Evolutionary conservation across 768 basidiomycete genomes (phyloP).

Genomic region (Pleurotus ostreatus): DNA sequence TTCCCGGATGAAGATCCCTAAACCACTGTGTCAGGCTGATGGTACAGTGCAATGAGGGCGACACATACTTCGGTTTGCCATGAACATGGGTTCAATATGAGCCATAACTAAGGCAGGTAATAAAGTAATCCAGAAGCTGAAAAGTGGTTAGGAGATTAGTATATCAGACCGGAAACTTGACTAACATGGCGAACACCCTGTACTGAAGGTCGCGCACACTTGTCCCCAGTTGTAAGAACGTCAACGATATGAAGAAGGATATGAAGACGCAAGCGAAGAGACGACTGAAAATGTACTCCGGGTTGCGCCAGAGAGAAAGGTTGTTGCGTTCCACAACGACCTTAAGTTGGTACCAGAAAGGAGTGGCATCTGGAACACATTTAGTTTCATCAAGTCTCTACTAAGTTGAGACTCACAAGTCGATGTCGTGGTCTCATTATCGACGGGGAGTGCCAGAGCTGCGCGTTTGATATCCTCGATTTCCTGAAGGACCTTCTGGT

Average conservation of each 20-base stretch:
- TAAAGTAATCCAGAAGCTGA: constrained; percentile 62
- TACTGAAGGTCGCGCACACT: constrained; percentile 69
- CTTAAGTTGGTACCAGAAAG: constrained; percentile 70
- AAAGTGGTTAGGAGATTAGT: neutral
- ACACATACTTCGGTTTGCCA: constrained; percentile 52
- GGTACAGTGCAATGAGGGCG: neutral
- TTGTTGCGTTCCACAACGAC: constrained; percentile 66
- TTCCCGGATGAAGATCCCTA: constrained; percentile 43
- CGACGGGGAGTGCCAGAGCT: constrained; percentile 38
- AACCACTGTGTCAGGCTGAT: neutral
- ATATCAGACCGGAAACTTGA: constrained; percentile 5
- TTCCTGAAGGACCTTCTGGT: constrained; percentile 31
- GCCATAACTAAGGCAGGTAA: constrained; percentile 74
- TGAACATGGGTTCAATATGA: constrained; percentile 82
- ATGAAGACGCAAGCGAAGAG: constrained; percentile 72
- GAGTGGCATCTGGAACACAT: constrained; percentile 57
- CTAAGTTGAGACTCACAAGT: constrained; percentile 32
- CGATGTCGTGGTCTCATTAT: constrained; percentile 30
- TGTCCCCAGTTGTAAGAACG: constrained; percentile 72
- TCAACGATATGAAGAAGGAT: constrained; percentile 68
- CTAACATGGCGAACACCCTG: constrained; percentile 74
- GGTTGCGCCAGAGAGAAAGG: constrained; percentile 73
- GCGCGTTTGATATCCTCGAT: constrained; percentile 44
- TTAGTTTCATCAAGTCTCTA: neutral
- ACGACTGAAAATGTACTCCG: constrained; percentile 82